Conservation (phyloP, 2,329 filamentous ascomycete genomes). For the Tolypocladium inflatum region DNA sequence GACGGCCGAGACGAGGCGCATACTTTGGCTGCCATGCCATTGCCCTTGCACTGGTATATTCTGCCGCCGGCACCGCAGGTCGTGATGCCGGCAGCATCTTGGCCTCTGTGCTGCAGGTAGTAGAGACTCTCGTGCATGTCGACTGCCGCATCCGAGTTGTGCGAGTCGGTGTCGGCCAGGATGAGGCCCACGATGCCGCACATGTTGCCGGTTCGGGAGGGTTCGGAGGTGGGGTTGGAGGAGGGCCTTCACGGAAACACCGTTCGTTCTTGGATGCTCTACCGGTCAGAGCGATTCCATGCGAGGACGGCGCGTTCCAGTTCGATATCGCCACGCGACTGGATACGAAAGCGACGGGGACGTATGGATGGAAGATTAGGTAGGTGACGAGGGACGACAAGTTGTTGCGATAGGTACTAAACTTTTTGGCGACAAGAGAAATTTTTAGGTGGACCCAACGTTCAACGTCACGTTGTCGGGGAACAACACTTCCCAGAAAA, state of each 20-base stretch:
- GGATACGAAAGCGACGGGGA: background rate
- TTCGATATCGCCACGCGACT: background rate
- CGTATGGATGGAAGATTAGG: background rate
- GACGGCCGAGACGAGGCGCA: background rate
- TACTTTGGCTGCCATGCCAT: conserved; percentile 54
- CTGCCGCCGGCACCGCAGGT: conserved; percentile 61
- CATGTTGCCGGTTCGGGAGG: background rate
- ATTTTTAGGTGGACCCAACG: too few relatives aligned
- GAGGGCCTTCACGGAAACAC: too few relatives aligned
- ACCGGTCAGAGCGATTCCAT: background rate
- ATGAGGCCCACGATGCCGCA: conserved; percentile 2
- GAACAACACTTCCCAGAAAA: too few relatives aligned
- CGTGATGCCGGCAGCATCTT: conserved; percentile 84
- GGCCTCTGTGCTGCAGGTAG: conserved; percentile 59
- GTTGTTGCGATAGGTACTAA: too few relatives aligned
- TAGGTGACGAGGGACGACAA: background rate
- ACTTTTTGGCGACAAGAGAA: too few relatives aligned
- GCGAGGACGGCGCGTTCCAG: background rate
- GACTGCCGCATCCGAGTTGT: conserved; percentile 37
- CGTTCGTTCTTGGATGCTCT: background rate
- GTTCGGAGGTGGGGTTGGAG: background rate
- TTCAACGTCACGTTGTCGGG: too few relatives aligned
- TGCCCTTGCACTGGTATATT: conserved; percentile 84
- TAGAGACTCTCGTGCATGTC: conserved; percentile 66
- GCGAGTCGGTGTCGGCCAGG: conserved; percentile 1